Conservation (phyloP, 176 grass and related monocot species). For the Saccharum officinarum region DNA sequence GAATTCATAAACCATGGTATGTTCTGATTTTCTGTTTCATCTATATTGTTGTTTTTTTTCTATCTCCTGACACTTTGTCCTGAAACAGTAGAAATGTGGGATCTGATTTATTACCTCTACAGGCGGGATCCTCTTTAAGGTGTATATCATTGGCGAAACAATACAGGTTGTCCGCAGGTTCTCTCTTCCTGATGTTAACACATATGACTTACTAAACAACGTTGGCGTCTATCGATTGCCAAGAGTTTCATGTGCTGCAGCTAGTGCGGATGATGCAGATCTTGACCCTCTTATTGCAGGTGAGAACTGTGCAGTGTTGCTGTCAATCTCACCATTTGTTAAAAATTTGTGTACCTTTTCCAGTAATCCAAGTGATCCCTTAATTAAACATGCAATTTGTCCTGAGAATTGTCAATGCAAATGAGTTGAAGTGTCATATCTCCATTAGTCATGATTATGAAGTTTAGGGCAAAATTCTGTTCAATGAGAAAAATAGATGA, state of each 20-base stretch:
- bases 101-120: constrained; percentile 28
- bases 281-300: constrained; percentile 72
- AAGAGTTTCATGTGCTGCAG: constrained; percentile 83
- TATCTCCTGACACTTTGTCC: background rate
- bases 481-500: background rate
- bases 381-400: background rate
- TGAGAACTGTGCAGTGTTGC: constrained; percentile 24
- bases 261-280: constrained; percentile 64
- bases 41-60: background rate
- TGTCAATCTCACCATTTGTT: background rate
- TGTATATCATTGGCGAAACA: constrained; percentile 73
- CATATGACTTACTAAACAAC: constrained; percentile 46
- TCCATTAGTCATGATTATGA: background rate
- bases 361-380: background rate
- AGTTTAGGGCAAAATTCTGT: background rate
- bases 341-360: background rate
- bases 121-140: constrained; percentile 88
- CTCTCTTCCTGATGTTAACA: constrained; percentile 71
- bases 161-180: constrained; percentile 67
- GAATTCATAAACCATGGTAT: constrained; percentile 85
- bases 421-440: background rate
- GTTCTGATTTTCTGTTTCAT: background rate
- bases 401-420: constrained; percentile 9
- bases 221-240: constrained; percentile 61
- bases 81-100: constrained; percentile 14